Base-by-base conservation (phyloP, 768 basidiomycete species). In the Russula vinacea region DNA sequence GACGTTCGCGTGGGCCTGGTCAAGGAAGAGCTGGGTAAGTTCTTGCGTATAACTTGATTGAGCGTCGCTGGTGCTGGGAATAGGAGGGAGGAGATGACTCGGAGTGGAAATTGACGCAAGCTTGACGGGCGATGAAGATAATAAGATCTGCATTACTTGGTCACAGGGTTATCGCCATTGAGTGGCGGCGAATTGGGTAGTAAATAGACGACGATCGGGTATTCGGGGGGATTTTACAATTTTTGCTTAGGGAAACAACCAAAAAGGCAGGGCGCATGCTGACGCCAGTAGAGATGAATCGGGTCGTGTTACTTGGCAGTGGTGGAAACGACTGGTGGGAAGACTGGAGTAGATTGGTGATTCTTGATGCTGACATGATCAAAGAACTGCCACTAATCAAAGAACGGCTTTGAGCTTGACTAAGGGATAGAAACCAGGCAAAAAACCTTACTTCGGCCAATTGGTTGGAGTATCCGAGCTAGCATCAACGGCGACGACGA, bases 161-260 rank as follows among this genome's bases (percentile, higher is more conserved):
- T 79, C 22, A 85, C 81, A 14, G 89, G 87, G 60, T 80, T 71
- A 62, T 78, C 79, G 24, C 86, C 87, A 60, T 78, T 79, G 22
- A 85, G 68, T 3, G 87, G 87, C n/a, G 90, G 88, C 35, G 88
- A 80, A 71, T 88, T 90, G 7, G 92, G 91, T 8, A 92, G 91
- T 8, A 92, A 77, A 69, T 89, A 91, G 49, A 92, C 81, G 45
- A 92, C 74, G 22, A 92, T 67, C 0, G 90, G 90, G 66, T 80
- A 88, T 61, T 83, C 81, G 1, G 83, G 74, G 16, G 85, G 80
- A 5, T 32, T 73, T n/a, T n/a, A n/a, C n/a, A n/a, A n/a, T n/a
- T n/a, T n/a, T 52, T 79, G 71, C 3, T 59, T 71, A 17, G 85
- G 81, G 69, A 87, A 75, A 71, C 91, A 92, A 3, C 91, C 92